Base-by-base conservation (phyloP, 352 stramenopile genomes). In the Pythium dissotocum region DNA sequence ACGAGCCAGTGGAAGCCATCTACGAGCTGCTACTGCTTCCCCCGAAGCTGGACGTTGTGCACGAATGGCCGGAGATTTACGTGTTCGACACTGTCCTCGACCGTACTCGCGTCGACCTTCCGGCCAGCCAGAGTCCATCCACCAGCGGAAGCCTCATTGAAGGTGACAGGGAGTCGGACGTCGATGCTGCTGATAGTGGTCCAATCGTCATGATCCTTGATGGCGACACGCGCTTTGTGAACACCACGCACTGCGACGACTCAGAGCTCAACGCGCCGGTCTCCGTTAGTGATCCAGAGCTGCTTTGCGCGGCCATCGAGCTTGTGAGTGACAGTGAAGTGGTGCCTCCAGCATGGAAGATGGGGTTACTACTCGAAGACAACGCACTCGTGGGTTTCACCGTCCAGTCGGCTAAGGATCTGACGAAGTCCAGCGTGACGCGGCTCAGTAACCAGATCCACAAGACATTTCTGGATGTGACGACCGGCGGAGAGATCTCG, bases 401-500 rank as follows among this genome's bases (percentile, higher is more conserved):
- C 0, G n/a, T 72, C 16, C 18, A 62, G 14, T 53, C 65, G 21
- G 4, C 33, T 3, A 8, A n/a, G 5, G 33, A 63, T n/a, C 38
- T 38, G 0, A 51, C 7, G 36, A 66, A 53, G 18, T 58, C 61
- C 14, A 48, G 21, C 4, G 59, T 72, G 9, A 10, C 46, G 24
- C 65, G 53, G 21, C 59, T 72, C 16, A 28, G 57, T 7, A 36
- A 44, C 5, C 44, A 32, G 0, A 21, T 60, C 10, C 65, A 67
- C 53, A 35, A 42, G 0, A 44, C 14, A 26, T 69, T 73, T 49
- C 58, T 74, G 16, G 62, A 74, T 10, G 40, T n/a, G 2, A 58
- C 51, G 18, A 70, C 62, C 14, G 32, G 21, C 7, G 30, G 24
- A 2, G 5, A 8, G 0, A 16, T 74, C 26, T 1, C 60, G 38